Conservation (phyloP, 1,284 basidiomycete genomes). For the Moesziomyces antarcticus region DNA sequence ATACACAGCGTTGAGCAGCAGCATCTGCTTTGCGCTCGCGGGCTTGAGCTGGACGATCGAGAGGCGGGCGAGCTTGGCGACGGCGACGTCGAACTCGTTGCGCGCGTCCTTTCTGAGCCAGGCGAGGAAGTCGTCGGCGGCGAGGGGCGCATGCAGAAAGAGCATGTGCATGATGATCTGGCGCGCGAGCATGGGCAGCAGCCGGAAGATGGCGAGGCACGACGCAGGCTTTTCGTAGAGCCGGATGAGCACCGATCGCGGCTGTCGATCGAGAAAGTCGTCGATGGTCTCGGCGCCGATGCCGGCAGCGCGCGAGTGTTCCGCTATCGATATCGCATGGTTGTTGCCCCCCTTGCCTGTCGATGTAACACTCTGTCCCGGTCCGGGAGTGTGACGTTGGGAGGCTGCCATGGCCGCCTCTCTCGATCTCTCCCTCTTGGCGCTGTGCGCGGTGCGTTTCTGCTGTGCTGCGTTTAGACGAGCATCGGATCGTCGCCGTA, state of each 20-base stretch:
- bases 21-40: slow-evolving; percentile 17
- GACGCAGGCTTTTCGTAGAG: slow-evolving; percentile 90
- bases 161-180: slow-evolving; percentile 91
- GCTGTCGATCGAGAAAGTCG: slow-evolving; percentile 85
- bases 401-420: slow-evolving; percentile 14
- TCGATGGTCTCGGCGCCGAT: slow-evolving; percentile 68
- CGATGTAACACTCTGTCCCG: slow-evolving; percentile 35
- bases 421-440: neutral
- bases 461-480: neutral
- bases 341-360: slow-evolving; percentile 26
- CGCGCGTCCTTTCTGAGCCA: slow-evolving; percentile 80
- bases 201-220: slow-evolving; percentile 90
- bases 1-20: slow-evolving; percentile 69
- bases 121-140: slow-evolving; percentile 78
- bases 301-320: slow-evolving; percentile 40
- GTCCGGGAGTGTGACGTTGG: slow-evolving; percentile 30
- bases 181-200: slow-evolving; percentile 85
- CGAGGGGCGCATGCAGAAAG: slow-evolving; percentile 86
- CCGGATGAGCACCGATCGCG: slow-evolving; percentile 82
- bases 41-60: slow-evolving; percentile 50
- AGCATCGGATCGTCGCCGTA: too few relatives aligned
- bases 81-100: slow-evolving; percentile 57
- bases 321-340: slow-evolving; percentile 30
- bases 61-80: slow-evolving; percentile 44
- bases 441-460: slow-evolving; percentile 1